phyloP scores from a whole-genome alignment of 768 basidiomycete genomes.

The Leccinum aurantiacum region DNA sequence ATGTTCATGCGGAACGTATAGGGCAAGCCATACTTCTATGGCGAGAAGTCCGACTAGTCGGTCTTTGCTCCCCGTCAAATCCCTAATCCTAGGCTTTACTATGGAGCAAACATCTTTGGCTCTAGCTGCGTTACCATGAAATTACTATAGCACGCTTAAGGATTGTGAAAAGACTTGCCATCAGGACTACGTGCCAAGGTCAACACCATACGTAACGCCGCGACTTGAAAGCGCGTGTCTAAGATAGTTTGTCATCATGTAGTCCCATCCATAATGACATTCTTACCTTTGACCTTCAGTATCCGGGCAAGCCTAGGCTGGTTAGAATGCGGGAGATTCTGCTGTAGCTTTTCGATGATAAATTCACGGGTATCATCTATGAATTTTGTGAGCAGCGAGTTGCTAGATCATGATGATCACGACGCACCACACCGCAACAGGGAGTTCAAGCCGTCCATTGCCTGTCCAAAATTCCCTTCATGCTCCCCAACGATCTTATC shows the following conservation, averaged over 20 bases:
- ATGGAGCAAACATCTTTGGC: neutral
- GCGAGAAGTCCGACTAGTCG: constrained; percentile 20
- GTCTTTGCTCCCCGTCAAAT: constrained; percentile 13
- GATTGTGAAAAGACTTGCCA: constrained; percentile 1
- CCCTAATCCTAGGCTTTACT: constrained; percentile 17
- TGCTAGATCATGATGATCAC: neutral
- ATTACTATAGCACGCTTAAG: no score
- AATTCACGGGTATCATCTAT: constrained; percentile 13
- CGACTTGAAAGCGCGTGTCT: constrained; percentile 15
- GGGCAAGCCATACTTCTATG: constrained; percentile 19
- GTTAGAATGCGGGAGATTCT: neutral
- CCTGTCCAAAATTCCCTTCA: constrained; percentile 15
- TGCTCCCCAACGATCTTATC: constrained; percentile 10
- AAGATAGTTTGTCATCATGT: neutral
- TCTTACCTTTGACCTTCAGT: constrained; percentile 17
- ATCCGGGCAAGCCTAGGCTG: constrained; percentile 15
- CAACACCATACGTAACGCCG: constrained; percentile 20
- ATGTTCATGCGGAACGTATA: constrained; percentile 4
- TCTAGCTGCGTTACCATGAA: neutral
- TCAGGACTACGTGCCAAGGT: constrained; percentile 15
- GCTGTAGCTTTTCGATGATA: neutral
- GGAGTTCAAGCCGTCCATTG: constrained; percentile 23
- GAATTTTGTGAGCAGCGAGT: neutral
- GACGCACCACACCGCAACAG: constrained; percentile 20
- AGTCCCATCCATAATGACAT: no score